Conservation (phyloP, 305 asterid genomes). For the Coffea humblotiana region DNA sequence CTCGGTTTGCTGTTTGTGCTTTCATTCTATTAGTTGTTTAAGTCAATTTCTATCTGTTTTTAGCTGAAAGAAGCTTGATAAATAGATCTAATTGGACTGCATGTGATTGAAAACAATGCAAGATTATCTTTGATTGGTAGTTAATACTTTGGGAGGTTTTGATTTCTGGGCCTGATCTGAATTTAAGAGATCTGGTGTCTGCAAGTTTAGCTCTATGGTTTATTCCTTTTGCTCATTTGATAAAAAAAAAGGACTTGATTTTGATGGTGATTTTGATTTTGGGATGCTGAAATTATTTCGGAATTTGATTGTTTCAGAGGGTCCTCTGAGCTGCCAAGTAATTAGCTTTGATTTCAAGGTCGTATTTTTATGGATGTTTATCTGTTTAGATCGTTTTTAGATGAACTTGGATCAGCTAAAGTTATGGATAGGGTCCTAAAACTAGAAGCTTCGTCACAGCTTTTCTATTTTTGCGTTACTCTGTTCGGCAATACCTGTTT, state of each 20-base stretch:
- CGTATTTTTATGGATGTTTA: constrained; percentile 23
- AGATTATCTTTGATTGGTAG: constrained; percentile 36
- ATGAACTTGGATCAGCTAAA: constrained; percentile 24
- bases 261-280: constrained; percentile 32
- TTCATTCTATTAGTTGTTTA: constrained; percentile 11
- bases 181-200: constrained; percentile 52
- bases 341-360: constrained; percentile 27
- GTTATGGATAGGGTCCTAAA: constrained; percentile 19
- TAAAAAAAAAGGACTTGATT: constrained; percentile 43
- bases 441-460: constrained; percentile 4
- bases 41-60: constrained; percentile 7
- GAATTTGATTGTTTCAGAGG: constrained; percentile 28
- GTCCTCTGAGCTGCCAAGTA: constrained; percentile 28
- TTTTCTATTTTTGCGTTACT: constrained; percentile 18
- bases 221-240: constrained; percentile 39
- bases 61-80: constrained; percentile 21
- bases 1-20: constrained; percentile 12
- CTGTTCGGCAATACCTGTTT: constrained; percentile 1
- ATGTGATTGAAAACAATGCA: constrained; percentile 37
- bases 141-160: constrained; percentile 15
- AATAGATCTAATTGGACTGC: constrained; percentile 48
- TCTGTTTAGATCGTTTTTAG: constrained; percentile 23
- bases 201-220: constrained; percentile 14
- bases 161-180: constrained; percentile 61
- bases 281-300: constrained; percentile 33